Evolutionary conservation across 257 asterid genomes (phyloP), one percentile per base, ranked within the genome.

Genomic region (Craterostigma plantagineum): DNA sequence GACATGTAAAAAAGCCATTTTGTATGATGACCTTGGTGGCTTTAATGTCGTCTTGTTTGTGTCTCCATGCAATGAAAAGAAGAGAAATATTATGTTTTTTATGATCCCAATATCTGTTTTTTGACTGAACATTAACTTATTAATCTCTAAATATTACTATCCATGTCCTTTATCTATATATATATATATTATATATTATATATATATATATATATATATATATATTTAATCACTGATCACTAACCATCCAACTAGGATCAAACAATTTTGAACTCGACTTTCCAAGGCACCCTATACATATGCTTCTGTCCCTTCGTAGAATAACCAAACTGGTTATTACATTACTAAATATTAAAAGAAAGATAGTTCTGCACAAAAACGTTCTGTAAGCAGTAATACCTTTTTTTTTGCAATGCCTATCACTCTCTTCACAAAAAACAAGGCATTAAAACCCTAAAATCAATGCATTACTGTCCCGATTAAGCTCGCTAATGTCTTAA

Each of bases 251-350:
- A 69, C 68, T 79, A 60, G 77, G 86, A 65, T 81, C 81, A 61
- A 74, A 74, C 91, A 65, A 71, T 69, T 54, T 69, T 61, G 63
- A 68, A 66, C 58, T 79, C 69, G 87, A 81, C 83, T 71, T n/a
- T n/a, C n/a, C 67, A 65, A 48, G 35, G 62, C 58, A 45, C 16
- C 38, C 0, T 7, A 11, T 2, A 35, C 5, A 35, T n/a, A 35
- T 10, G 13, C 40, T 10, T 35, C 3, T 35, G 40, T 35, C 11
- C 9, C 40, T 35, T 35, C 6, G 30, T 23, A 23, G 30, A 23
- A 23, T 23, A 23, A 23, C 30, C 30, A 23, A 23, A 23, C 30
- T 23, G 30, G 2, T 23, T 23, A 23, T 23, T 23, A 23, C n/a
- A n/a, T n/a, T n/a, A n/a, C n/a, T n/a, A n/a, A n/a, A n/a, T n/a